Evolutionary conservation across 2,329 filamentous ascomycete genomes (phyloP).

Genomic region (Beauveria rudraprayagi): DNA sequence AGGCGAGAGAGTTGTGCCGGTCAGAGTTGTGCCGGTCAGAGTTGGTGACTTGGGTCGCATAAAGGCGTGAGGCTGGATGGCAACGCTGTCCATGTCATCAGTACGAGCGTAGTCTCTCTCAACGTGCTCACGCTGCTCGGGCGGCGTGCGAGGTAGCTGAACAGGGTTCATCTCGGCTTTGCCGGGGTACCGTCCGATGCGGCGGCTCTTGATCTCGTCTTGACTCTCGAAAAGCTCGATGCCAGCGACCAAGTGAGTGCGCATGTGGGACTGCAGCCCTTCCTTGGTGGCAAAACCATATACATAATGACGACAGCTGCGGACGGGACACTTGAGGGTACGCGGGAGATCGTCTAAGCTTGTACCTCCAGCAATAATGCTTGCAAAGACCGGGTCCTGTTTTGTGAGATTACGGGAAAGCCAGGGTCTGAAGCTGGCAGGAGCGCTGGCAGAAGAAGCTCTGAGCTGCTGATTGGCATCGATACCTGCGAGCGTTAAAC

Average conservation of each 20-base stretch:
- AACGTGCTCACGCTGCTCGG: constrained; percentile 1
- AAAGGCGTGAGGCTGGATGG: not conserved
- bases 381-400: constrained; percentile 9
- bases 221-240: constrained; percentile 30
- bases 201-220: constrained; percentile 27
- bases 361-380: not conserved
- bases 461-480: constrained; percentile 10
- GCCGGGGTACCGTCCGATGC: constrained; percentile 10
- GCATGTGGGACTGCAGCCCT: constrained; percentile 44
- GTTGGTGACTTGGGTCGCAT: constrained; percentile 7
- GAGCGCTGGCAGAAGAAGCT: constrained; percentile 1
- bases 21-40: constrained; percentile 2
- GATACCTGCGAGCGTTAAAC: not conserved
- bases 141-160: constrained; percentile 4
- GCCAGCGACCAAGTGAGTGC: constrained; percentile 32
- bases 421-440: constrained; percentile 9
- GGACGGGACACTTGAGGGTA: constrained; percentile 46
- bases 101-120: constrained; percentile 1
- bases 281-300: constrained; percentile 46
- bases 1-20: constrained; percentile 7
- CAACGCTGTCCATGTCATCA: not conserved
- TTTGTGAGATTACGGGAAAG: constrained; percentile 7
- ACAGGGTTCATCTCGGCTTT: constrained; percentile 4
- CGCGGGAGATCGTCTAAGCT: not conserved
- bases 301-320: constrained; percentile 48